phyloP scores from a whole-genome alignment of 495 filamentous ascomycete genomes.

The Penicillium psychrofluorescens region DNA sequence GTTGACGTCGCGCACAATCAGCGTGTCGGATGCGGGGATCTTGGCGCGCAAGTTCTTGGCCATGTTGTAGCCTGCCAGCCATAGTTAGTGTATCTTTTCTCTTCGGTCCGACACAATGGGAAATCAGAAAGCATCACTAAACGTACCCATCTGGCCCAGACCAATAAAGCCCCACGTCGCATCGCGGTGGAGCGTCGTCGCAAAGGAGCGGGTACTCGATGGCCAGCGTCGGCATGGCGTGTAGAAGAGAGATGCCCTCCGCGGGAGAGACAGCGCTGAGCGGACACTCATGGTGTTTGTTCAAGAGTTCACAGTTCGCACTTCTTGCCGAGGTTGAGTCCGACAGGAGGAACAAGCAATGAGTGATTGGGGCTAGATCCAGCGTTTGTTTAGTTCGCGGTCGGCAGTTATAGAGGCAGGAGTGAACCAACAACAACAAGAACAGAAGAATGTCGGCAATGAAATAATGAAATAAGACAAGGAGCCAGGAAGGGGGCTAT shows the following conservation, averaged over 20 bases:
- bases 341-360: no score
- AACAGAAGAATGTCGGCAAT: no score
- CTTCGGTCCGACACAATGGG: neutral
- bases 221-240: slow-evolving; percentile 12
- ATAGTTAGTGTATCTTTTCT: slow-evolving; percentile 2
- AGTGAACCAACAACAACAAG: no score
- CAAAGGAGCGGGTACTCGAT: slow-evolving; percentile 40
- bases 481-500: no score
- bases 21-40: slow-evolving; percentile 58
- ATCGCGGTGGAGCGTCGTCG: slow-evolving; percentile 43
- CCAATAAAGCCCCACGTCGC: slow-evolving; percentile 80
- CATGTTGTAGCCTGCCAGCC: slow-evolving; percentile 65
- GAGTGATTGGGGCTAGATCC: no score
- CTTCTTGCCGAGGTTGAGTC: no score
- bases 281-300: slow-evolving; percentile 8
- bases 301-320: no score
- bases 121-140: slow-evolving; percentile 1
- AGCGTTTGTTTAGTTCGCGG: no score
- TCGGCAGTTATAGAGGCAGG: no score
- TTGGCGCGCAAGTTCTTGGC: slow-evolving; percentile 79
- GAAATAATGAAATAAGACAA: no score
- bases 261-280: slow-evolving; percentile 7
- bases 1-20: slow-evolving; percentile 73
- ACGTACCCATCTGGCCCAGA: slow-evolving; percentile 78
- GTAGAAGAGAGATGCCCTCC: slow-evolving; percentile 11